Evolutionary conservation across 2,329 filamentous ascomycete genomes (phyloP), one percentile per base, ranked within the genome.

Genomic region (Mycosphaerella sp.): DNA sequence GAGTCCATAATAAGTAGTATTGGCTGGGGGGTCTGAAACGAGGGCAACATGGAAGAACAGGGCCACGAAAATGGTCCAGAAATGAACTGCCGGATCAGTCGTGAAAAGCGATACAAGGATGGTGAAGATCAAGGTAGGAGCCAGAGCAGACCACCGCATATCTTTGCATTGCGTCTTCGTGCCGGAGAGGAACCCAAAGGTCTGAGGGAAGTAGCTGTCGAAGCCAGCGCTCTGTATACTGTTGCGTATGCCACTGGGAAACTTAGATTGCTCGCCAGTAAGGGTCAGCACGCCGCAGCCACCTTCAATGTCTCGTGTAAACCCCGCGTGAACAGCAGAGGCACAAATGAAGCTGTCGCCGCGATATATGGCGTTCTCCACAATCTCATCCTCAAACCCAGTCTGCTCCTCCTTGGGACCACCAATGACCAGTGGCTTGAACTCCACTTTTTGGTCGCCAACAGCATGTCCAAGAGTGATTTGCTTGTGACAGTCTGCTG

Each of bases 1-100:
- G 2, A 96, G 78, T 7, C 79, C 81, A 14, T 87, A 77, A 51
- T 90, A 81, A 8, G 60, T 78, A 1, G 77, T 76, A 56, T 86
- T 78, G 23, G 79, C 79, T 0, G 93, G 92, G 2, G 90, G 86
- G 67, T 98, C 92, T 1, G 89, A 90, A 8, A 89, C 92, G 63
- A 97, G 80, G 6, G 89, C 91, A 12, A 95, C 87, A 59, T 95
- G 90, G 74, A 87, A 88, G 72, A 95, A 97, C 38, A 95, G 76
- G 63, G 86, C 87, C 49, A 84, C 77, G 63, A 96, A 97, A 36
- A 83, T 78, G 47, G 84, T 84, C 69, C 89, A 89, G 77, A 95
- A 96, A 73, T 97, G 93, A 1, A 92, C 77, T 1, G 81, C 78
- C 0, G 91, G 83, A 0, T 85, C 89, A 0, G 84, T 83, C 1